Conservation (phyloP, 2,329 filamentous ascomycete species). For the Ceratocystis diversiconidia region DNA sequence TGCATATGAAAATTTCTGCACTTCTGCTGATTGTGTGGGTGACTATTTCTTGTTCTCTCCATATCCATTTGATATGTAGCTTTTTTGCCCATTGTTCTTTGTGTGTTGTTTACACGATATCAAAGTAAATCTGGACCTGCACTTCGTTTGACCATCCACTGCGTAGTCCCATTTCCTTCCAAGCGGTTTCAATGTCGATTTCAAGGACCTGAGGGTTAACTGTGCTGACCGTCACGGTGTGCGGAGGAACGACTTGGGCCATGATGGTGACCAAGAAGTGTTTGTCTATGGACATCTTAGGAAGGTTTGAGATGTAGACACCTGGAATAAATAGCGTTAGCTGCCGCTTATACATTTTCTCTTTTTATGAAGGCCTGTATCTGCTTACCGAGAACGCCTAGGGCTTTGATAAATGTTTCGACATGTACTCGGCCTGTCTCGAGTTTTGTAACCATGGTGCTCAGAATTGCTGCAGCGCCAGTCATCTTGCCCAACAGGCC, state of each 20-base stretch:
- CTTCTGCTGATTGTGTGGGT: background rate
- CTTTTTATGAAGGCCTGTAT: constrained; percentile 10
- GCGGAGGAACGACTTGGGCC: constrained; percentile 51
- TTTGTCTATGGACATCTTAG: constrained; percentile 42
- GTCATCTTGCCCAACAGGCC: constrained; percentile 84
- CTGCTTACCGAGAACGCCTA: constrained; percentile 55
- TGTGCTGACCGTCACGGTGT: constrained; percentile 47
- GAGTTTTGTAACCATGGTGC: constrained; percentile 41
- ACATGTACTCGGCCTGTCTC: constrained; percentile 44
- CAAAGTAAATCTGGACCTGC: constrained; percentile 47
- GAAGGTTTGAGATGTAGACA: constrained; percentile 61
- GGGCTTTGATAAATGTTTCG: constrained; percentile 59
- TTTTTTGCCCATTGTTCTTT: background rate
- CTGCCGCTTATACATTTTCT: background rate
- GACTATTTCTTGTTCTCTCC: constrained; percentile 18
- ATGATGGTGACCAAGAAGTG: constrained; percentile 64
- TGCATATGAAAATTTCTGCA: background rate
- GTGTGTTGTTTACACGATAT: constrained; percentile 22
- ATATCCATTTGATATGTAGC: background rate
- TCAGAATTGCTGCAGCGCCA: constrained; percentile 61
- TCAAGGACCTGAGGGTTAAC: constrained; percentile 49
- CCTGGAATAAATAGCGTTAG: constrained; percentile 31
- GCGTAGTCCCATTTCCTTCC: constrained; percentile 56
- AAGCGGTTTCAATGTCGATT: constrained; percentile 63
- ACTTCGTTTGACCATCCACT: constrained; percentile 72